phyloP scores from a whole-genome alignment of 225 moss, liverwort and hornwort species.

The Pseudoscleropodium purum region DNA sequence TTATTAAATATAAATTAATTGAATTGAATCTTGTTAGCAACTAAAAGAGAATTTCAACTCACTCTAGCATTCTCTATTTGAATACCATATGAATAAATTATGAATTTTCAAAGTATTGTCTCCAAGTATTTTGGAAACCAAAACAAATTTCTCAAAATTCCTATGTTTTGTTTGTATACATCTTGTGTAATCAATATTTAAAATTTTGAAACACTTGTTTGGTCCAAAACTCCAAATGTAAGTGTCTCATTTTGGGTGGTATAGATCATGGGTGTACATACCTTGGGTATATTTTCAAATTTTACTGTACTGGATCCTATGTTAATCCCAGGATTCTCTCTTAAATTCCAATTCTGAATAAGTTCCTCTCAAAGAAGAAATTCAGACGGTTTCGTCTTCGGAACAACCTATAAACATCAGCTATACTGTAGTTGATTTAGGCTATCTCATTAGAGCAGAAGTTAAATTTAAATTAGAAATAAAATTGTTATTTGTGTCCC shows the following conservation, averaged over 20 bases:
- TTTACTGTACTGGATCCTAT: neutral
- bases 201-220: fast-evolving
- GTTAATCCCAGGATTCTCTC: neutral
- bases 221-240: too few relatives aligned
- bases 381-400: neutral
- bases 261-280: neutral
- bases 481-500: too few relatives aligned
- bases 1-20: neutral
- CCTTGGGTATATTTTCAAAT: too few relatives aligned
- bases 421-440: neutral
- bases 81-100: neutral
- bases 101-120: neutral
- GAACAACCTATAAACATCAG: neutral
- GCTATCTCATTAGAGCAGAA: neutral
- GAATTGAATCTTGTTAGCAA: neutral
- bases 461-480: neutral
- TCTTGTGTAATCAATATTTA: too few relatives aligned
- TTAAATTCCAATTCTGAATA: neutral
- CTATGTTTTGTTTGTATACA: neutral
- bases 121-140: neutral
- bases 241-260: neutral
- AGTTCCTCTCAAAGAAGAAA: neutral
- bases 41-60: neutral
- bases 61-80: neutral
- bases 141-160: fast-evolving